phyloP scores from a whole-genome alignment of 2,329 filamentous ascomycete genomes.

The Juglanconis oblonga region DNA sequence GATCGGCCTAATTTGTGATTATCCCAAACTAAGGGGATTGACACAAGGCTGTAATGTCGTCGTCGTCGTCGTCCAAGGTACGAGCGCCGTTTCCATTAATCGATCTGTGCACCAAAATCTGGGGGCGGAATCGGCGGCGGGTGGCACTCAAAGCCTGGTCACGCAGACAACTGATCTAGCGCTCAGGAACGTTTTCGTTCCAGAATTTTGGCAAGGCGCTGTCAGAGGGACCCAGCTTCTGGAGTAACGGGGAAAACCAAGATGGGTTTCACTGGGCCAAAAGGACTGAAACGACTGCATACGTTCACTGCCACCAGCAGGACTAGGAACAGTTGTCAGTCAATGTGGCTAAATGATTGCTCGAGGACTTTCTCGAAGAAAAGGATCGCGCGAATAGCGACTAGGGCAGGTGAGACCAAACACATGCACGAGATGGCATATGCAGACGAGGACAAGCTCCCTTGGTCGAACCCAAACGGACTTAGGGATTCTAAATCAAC shows the following conservation, averaged over 20 bases:
- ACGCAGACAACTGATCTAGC: background rate
- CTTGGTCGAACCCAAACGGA: background rate
- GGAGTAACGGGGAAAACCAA: background rate
- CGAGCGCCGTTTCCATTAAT: constrained; percentile 9
- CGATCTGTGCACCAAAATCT: background rate
- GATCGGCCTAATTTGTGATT: background rate
- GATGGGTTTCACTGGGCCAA: background rate
- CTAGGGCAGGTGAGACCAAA: constrained; percentile 16
- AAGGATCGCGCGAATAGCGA: background rate
- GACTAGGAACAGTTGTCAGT: constrained; percentile 11
- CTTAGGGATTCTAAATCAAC: background rate
- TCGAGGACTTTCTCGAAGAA: background rate
- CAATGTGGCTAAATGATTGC: no score
- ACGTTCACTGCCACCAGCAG: constrained; percentile 2
- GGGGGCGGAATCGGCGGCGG: background rate
- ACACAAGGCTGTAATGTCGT: background rate
- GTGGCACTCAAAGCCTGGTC: background rate
- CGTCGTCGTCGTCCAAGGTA: background rate
- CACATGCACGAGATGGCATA: background rate
- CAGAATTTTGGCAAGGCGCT: background rate
- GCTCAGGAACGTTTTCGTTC: background rate
- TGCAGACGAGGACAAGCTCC: background rate
- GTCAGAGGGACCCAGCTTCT: background rate
- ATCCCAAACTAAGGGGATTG: background rate
- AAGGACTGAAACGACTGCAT: constrained; percentile 15